Evolutionary conservation across 352 stramenopile species (phyloP), one percentile per base, ranked within the genome.

Genomic region (Phytophthora boehmeriae): DNA sequence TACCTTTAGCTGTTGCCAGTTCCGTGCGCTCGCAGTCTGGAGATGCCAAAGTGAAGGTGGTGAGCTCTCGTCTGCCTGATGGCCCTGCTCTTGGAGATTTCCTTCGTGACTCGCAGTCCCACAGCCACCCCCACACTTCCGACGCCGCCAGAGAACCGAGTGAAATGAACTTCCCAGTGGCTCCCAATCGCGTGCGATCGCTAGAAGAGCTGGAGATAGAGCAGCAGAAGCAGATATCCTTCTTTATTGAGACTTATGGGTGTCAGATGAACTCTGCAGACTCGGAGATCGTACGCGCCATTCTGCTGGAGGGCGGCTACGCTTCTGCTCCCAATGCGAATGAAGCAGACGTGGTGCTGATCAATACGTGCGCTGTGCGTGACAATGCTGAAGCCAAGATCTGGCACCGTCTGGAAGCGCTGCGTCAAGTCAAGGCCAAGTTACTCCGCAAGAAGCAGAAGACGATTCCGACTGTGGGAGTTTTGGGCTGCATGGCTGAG

Each of bases 191-290:
- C n/a, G 47, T 92, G 14, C 74, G 71, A 10, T 83, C 76, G 30
- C 71, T 92, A 10, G 71, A 93, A 25, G 78, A 92, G 22, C 20
- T 72, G 30, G 63, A 72, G 28, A 57, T 76, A 8, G 46, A 68
- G 20, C 42, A 54, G 20, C 25, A 43, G n/a, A 14, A 45, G 39
- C 39, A 47, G 14, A 69, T 76, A 19, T 87, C 80, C 36, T 95
- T 95, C 63, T 92, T 81, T 68, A 93, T 95, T 41, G 87, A 95
- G 63, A 99, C 97, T 11, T 99, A 99, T 78, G 97, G 97, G 8
- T 99, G 97, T 85, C 97, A 99, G 85, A 99, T 99, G 97, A 99
- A 99, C 79, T 95, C 98, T 47, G 95, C 92, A 57, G 98, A 99
- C 80, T 98, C 90, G 49, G 97, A 99, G 68, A 98, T 99, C 75